phyloP scores from a whole-genome alignment of 176 grass and related monocot species.

The Eleusine coracana region DNA sequence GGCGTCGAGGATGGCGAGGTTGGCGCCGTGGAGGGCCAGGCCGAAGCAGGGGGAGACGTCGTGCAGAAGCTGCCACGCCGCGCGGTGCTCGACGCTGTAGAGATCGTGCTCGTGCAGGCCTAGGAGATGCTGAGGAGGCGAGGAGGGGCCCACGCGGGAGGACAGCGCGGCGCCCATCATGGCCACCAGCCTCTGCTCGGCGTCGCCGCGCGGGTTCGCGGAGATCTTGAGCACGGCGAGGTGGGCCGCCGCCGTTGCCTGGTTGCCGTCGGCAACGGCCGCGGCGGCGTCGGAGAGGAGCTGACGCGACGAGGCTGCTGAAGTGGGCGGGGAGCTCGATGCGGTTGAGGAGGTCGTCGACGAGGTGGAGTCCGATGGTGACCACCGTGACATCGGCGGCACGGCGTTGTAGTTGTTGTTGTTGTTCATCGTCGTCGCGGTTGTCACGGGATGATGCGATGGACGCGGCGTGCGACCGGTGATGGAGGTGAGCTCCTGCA shows the following conservation, averaged over 20 bases:
- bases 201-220: constrained; percentile 50
- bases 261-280: constrained; percentile 59
- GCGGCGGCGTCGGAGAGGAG: constrained; percentile 59
- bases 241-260: constrained; percentile 38
- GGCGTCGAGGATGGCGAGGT: constrained; percentile 71
- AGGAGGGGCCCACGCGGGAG: constrained; percentile 36
- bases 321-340: constrained; percentile 59
- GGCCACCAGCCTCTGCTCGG: constrained; percentile 71
- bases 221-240: constrained; percentile 39
- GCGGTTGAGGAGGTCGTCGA: constrained; percentile 66
- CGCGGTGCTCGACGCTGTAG: constrained; percentile 47
- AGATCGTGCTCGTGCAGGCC: constrained; percentile 15
- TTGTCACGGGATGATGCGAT: constrained; percentile 22
- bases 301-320: constrained; percentile 45
- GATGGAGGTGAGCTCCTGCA: constrained; percentile 53
- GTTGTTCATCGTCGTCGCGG: not conserved
- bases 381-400: constrained; percentile 23
- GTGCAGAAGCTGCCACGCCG: constrained; percentile 57
- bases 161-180: constrained; percentile 64
- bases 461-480: not conserved
- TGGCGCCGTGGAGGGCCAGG: constrained; percentile 58
- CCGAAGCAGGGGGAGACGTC: constrained; percentile 67
- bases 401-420: constrained; percentile 9
- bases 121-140: constrained; percentile 24
- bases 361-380: constrained; percentile 62